Evolutionary conservation across 345 rosid genomes (phyloP).

Genomic region (Murraya paniculata): DNA sequence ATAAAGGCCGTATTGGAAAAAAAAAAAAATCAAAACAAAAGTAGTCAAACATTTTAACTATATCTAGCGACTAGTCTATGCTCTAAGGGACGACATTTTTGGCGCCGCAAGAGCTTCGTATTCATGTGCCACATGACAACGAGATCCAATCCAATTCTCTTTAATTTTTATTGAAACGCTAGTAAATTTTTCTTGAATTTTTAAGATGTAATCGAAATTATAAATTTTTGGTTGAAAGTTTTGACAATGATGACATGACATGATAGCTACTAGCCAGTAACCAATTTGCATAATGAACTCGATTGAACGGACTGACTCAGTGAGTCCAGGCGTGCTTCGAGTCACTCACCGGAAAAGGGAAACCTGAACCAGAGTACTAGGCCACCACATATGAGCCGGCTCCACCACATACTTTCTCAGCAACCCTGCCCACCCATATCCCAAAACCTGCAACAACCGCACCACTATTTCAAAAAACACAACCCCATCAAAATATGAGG

Average conservation of each 20-base stretch:
- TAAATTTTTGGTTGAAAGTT: not conserved
- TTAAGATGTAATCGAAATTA: not conserved
- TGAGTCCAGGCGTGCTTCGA: not conserved
- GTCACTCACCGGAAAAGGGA: slow-evolving; percentile 66
- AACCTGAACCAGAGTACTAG: slow-evolving; percentile 76
- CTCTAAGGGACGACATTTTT: not conserved
- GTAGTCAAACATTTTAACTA: no score
- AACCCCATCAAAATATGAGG: not conserved
- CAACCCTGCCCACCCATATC: slow-evolving; percentile 95
- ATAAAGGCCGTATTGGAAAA: no score
- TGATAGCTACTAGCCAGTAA: not conserved
- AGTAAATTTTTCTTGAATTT: no score
- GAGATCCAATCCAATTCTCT: no score
- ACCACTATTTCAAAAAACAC: not conserved
- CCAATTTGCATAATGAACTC: not conserved
- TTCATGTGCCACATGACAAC: not conserved
- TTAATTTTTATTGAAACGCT: no score
- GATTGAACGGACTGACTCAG: not conserved
- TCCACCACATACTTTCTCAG: slow-evolving; percentile 87
- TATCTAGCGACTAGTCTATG: no score
- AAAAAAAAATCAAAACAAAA: no score
- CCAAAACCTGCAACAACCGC: slow-evolving; percentile 53
- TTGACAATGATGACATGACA: not conserved
- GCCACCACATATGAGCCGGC: slow-evolving; percentile 99
- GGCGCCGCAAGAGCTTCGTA: not conserved